phyloP scores from a whole-genome alignment of 345 rosid species.

The Bretschneidera sinensis region DNA sequence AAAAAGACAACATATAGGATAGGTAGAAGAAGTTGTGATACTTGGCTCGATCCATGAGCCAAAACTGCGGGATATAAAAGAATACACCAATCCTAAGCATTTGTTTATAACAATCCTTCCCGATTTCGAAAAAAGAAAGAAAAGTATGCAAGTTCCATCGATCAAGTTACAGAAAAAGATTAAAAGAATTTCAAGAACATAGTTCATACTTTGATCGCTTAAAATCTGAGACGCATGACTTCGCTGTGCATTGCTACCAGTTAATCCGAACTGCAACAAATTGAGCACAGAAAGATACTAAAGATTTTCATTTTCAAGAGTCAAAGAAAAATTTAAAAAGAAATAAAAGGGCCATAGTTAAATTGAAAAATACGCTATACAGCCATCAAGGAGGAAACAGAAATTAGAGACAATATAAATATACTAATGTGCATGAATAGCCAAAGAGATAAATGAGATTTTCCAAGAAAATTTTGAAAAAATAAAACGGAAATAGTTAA shows the following conservation, averaged over 20 bases:
- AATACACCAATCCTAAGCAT: too few relatives aligned
- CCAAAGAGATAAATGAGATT: too few relatives aligned
- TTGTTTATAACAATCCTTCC: background rate
- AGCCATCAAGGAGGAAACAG: background rate
- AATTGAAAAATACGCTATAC: background rate
- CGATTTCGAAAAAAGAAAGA: background rate
- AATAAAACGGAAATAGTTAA: background rate
- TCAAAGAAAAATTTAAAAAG: too few relatives aligned
- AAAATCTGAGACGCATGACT: constrained; percentile 64
- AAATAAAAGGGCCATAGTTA: too few relatives aligned
- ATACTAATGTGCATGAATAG: too few relatives aligned
- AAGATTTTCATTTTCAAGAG: too few relatives aligned
- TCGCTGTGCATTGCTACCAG: constrained; percentile 70
- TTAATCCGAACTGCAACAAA: constrained; percentile 58
- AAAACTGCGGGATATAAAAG: too few relatives aligned
- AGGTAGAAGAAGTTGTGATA: too few relatives aligned
- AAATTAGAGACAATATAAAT: background rate
- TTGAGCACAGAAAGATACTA: constrained; percentile 15
- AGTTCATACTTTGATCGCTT: constrained; percentile 66
- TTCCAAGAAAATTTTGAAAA: background rate
- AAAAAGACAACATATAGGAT: too few relatives aligned
- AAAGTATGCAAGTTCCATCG: too few relatives aligned
- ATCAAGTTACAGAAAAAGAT: constrained; percentile 7
- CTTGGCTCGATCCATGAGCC: too few relatives aligned
- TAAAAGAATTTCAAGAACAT: background rate